Evolutionary conservation across 2,329 filamentous ascomycete species (phyloP).

Genomic region (Akanthomyces muscarius): DNA sequence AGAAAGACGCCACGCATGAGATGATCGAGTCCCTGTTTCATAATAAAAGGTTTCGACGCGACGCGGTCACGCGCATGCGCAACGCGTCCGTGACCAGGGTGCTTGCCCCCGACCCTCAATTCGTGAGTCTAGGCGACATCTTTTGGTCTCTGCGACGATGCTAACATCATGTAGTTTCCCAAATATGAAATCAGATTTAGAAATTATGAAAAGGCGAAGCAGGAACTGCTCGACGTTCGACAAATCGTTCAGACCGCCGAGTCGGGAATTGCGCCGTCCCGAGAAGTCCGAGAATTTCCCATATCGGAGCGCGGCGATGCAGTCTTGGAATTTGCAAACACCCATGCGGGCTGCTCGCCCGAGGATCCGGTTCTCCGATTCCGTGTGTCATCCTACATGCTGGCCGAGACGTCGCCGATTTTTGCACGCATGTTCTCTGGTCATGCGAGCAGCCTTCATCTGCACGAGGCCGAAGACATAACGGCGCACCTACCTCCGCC

Average conservation of each 20-base stretch:
- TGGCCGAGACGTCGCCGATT: slow-evolving; percentile 49
- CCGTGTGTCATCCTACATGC: slow-evolving; percentile 47
- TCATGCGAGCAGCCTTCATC: slow-evolving; percentile 26
- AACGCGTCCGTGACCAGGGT: slow-evolving; percentile 41
- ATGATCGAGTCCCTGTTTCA: slow-evolving; percentile 42
- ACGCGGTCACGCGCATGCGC: slow-evolving; percentile 43
- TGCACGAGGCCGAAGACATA: slow-evolving; percentile 37
- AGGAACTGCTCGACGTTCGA: slow-evolving; percentile 38
- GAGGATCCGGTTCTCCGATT: slow-evolving; percentile 43
- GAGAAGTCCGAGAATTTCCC: slow-evolving; percentile 38
- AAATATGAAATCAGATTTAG: slow-evolving; percentile 45
- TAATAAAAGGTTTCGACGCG: slow-evolving; percentile 39
- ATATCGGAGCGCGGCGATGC: slow-evolving; percentile 45
- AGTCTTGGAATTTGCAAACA: slow-evolving; percentile 50
- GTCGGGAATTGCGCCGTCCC: slow-evolving; percentile 37
- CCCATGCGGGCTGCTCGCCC: slow-evolving; percentile 27
- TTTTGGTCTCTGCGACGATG: too few species aligned
- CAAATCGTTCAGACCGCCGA: slow-evolving; percentile 39
- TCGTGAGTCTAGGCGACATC: slow-evolving; percentile 28
- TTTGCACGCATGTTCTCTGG: slow-evolving; percentile 46
- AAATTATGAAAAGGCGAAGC: slow-evolving; percentile 43
- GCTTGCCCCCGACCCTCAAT: slow-evolving; percentile 41
- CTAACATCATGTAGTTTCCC: slow-evolving; percentile 32
- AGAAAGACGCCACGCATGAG: slow-evolving; percentile 39
- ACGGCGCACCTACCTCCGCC: slow-evolving; percentile 32